phyloP scores from a whole-genome alignment of 2,329 filamentous ascomycete genomes.

The Aspergillus fischeri region DNA sequence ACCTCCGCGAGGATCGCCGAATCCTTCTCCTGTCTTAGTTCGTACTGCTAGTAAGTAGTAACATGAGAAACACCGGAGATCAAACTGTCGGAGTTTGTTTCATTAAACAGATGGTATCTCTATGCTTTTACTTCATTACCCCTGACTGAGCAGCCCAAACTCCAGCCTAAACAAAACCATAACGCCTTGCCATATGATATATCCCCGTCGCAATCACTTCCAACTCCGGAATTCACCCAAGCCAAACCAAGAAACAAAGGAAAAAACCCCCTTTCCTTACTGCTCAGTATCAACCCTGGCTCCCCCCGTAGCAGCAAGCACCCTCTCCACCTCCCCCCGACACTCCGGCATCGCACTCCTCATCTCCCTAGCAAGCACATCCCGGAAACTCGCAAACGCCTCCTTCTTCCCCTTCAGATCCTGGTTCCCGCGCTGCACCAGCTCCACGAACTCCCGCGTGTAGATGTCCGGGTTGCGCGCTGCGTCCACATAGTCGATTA shows the following conservation, averaged over 20 bases:
- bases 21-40: no score
- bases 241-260: background rate
- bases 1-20: no score
- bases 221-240: no score
- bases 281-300: no score
- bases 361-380: constrained; percentile 57
- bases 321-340: constrained; percentile 48
- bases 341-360: constrained; percentile 56
- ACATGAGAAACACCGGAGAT: background rate
- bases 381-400: constrained; percentile 56
- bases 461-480: constrained; percentile 65
- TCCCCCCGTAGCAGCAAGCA: constrained; percentile 41
- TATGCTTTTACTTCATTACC: no score
- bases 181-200: no score
- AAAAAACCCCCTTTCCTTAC: background rate
- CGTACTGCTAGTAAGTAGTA: background rate
- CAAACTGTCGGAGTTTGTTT: background rate
- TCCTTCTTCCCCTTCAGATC: constrained; percentile 58
- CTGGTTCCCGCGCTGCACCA: constrained; percentile 60
- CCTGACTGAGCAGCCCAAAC: no score
- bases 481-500: constrained; percentile 60
- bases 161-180: no score
- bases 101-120: no score
- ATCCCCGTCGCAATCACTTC: no score
- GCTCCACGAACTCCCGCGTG: constrained; percentile 62